Base-by-base conservation (phyloP, 202 grass and related monocot genomes). In the Setaria italica region DNA sequence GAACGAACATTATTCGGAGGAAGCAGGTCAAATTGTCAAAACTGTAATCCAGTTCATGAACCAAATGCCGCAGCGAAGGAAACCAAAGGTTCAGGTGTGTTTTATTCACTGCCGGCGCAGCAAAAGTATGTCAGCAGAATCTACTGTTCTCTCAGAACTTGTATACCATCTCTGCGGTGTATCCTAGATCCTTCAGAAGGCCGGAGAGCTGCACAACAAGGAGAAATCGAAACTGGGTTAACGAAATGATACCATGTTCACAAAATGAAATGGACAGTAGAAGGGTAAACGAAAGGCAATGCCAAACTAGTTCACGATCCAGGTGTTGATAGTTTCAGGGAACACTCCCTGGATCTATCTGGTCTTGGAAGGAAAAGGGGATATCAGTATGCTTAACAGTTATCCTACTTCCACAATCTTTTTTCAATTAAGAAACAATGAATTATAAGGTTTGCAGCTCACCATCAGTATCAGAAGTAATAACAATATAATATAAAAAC, bases 111-210 rank as follows among this genome's bases (percentile, higher is more conserved):
- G 63, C 54, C 21, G 63, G 41, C 47, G 64, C 30, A 72, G 81
- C 56, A 9, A 6, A 80, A 41, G 75, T 48, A 87, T 78, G 89
- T 81, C 89, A 58, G 70, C 15, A 9, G 5, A 74, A 25, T 9
- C 81, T 80, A 45, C 6, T 60, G 63, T 85, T 78, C 64, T 63
- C 46, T 97, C 88, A 98, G 78, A 98, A 95, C 83, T 95, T 98
- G 90, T 94, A 98, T 47, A 98, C 93, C 95, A 94, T 95, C 0
- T 92, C 90, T 42, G 82, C 71, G 0, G 89, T 91, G 87, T 98
- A 98, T 84, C 93, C 93, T 45, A 95, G 9, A 55, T 98, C 91
- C 80, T 94, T 98, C 57, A 98, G 89, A 85, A 98, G 11, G 51
- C 95, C 95, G 6, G 88, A 72, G 57, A 98, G 60, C 95, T 95